These are phyloP conservation scores for Diophrys appendiculata DNA, from an alignment of 73 alveolate genomes.

Conservation along the genomic window DNA sequence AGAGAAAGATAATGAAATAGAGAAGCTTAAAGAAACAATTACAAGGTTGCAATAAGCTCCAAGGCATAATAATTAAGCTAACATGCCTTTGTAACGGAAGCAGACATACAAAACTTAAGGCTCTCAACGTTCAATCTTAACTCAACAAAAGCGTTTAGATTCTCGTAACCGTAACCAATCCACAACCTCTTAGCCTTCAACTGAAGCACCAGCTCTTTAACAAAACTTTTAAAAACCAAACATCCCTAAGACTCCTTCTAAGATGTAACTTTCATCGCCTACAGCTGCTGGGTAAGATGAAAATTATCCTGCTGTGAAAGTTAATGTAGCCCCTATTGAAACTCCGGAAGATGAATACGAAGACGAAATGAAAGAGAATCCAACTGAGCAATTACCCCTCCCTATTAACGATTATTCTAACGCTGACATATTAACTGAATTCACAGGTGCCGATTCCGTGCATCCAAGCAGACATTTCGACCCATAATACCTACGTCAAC, in stretches of 20 bases:
- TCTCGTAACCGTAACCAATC: not conserved
- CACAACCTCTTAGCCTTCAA: no score
- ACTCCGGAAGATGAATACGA: not conserved
- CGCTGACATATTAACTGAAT: no score
- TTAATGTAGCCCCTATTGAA: not conserved
- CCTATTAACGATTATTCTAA: no score
- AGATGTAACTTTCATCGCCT: not conserved
- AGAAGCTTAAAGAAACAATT: not conserved
- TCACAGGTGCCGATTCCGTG: no score
- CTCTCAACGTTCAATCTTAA: not conserved
- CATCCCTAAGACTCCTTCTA: no score
- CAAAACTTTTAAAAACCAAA: no score
- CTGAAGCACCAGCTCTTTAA: no score
- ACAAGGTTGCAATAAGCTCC: not conserved
- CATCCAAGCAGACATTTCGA: not conserved
- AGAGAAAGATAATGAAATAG: not conserved
- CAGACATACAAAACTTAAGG: not conserved
- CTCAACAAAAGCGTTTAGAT: not conserved
- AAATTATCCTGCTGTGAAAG: not conserved
- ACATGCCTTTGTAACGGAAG: not conserved
- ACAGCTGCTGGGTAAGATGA: not conserved
- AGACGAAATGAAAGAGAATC: not conserved
- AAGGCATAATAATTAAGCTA: not conserved
- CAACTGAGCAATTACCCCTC: no score
- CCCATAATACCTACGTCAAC: not conserved